Percentiles rank a stretch among this genome's conserved stretches.
Conservation (phyloP, 169 alveolate genomes). For the Cryptosporidium meleagridis region DNA sequence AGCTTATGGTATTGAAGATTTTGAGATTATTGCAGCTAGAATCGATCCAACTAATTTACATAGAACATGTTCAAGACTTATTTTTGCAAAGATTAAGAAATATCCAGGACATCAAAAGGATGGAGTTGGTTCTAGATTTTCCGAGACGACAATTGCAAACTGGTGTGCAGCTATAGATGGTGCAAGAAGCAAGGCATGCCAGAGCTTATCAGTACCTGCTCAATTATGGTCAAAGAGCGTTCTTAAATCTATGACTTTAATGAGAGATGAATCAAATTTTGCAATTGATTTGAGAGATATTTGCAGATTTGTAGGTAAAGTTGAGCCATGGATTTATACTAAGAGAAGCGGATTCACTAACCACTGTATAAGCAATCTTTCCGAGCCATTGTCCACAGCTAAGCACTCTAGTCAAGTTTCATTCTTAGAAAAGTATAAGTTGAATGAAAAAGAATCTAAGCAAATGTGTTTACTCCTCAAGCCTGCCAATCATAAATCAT, state of each 20-base stretch:
- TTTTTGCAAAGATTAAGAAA: constrained; percentile 51
- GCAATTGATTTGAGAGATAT: constrained; percentile 66
- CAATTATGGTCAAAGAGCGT: constrained; percentile 48
- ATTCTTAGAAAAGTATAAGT: constrained; percentile 30
- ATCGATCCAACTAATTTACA: constrained; percentile 60
- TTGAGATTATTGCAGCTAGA: constrained; percentile 52
- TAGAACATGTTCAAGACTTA: constrained; percentile 31
- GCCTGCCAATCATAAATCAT: constrained; percentile 65
- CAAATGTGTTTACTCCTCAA: constrained; percentile 39
- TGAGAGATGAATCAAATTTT: constrained; percentile 52
- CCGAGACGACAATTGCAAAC: constrained; percentile 58
- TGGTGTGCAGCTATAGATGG: constrained; percentile 77
- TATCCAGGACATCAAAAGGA: constrained; percentile 66
- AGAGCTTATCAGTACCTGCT: constrained; percentile 48
- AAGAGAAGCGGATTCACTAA: constrained; percentile 50
- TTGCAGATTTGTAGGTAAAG: constrained; percentile 20
- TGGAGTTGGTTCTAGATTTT: constrained; percentile 44
- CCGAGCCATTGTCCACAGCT: constrained; percentile 12
- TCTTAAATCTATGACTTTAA: neutral
- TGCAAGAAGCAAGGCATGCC: constrained; percentile 62
- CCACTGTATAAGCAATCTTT: constrained; percentile 8
- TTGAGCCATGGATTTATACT: constrained; percentile 64
- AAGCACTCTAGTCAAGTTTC: constrained; percentile 38
- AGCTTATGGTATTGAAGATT: constrained; percentile 63
- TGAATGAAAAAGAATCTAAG: constrained; percentile 57